Percentiles rank a stretch among this genome's conserved stretches.
These are phyloP conservation scores for Amylocarpus encephaloides DNA, from an alignment of 2,329 filamentous ascomycete species.

Conservation along the genomic window DNA sequence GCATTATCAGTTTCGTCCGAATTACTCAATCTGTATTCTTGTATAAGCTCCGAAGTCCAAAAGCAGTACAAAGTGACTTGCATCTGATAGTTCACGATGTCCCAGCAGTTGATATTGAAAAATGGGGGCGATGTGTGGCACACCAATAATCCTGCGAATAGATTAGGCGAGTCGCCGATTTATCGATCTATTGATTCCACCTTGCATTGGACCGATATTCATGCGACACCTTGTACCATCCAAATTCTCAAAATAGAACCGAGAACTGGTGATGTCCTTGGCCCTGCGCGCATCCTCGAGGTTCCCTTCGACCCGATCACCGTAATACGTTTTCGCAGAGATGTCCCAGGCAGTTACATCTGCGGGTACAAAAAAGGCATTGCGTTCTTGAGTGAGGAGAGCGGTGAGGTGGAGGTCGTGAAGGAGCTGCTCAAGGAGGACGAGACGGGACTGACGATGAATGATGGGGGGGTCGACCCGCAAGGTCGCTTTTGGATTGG, in stretches of 20 bases:
- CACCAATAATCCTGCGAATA: slow-evolving; percentile 1
- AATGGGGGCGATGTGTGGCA: slow-evolving; percentile 3
- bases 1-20: background rate
- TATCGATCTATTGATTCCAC: slow-evolving; percentile 2
- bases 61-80: slow-evolving; percentile 1
- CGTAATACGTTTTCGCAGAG: slow-evolving; percentile 1
- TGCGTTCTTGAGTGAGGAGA: slow-evolving; percentile 5
- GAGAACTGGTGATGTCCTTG: background rate
- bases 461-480: slow-evolving; percentile 5
- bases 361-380: slow-evolving; percentile 2
- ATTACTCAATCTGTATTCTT: background rate
- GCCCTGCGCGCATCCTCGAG: background rate
- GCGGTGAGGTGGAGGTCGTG: slow-evolving; percentile 1
- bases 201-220: slow-evolving; percentile 6
- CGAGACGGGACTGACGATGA: slow-evolving; percentile 1
- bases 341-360: slow-evolving; percentile 12
- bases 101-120: background rate
- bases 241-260: slow-evolving; percentile 8
- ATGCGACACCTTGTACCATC: slow-evolving; percentile 3
- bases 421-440: slow-evolving; percentile 2
- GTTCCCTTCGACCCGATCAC: slow-evolving; percentile 2
- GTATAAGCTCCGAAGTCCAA: background rate
- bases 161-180: slow-evolving; percentile 5
- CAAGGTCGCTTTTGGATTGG: slow-evolving; percentile 5
- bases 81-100: background rate